Evolutionary conservation across 2,329 filamentous ascomycete species (phyloP).

Genomic region (Neopestalotiopsis rosae): DNA sequence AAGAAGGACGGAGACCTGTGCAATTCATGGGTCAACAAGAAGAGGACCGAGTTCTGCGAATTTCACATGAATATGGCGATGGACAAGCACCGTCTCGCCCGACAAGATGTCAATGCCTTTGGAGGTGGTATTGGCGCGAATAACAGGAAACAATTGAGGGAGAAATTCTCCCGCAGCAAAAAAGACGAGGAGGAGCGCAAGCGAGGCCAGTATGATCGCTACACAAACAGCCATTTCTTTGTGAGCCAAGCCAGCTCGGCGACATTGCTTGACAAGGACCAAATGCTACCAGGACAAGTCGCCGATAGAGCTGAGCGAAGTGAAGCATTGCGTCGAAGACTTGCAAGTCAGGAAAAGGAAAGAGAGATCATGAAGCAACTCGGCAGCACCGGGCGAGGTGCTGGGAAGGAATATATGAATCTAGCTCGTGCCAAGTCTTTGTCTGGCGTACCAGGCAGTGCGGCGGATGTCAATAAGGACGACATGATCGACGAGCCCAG

Average conservation of each 20-base stretch:
- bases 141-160: constrained; percentile 23
- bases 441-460: constrained; percentile 19
- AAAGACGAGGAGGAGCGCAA: constrained; percentile 28
- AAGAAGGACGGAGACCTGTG: constrained; percentile 86
- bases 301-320: constrained; percentile 65
- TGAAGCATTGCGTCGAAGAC: constrained; percentile 68
- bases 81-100: constrained; percentile 59
- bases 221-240: constrained; percentile 63
- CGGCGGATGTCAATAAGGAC: constrained; percentile 11
- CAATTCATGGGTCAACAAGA: constrained; percentile 83
- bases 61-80: constrained; percentile 88
- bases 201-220: constrained; percentile 59
- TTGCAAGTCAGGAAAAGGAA: constrained; percentile 74
- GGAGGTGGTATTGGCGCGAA: constrained; percentile 47
- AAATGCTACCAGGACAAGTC: constrained; percentile 46
- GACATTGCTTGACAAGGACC: constrained; percentile 68
- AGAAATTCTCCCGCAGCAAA: constrained; percentile 36
- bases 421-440: constrained; percentile 21
- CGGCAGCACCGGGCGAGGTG: constrained; percentile 65
- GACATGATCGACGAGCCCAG: constrained; percentile 31
- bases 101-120: constrained; percentile 44
- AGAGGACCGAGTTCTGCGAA: constrained; percentile 89
- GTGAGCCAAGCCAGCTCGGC: constrained; percentile 59
- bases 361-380: constrained; percentile 73
- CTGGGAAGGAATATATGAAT: constrained; percentile 74